Base-by-base conservation (phyloP, 2,329 filamentous ascomycete species). In the Niveomyces coronatus region DNA sequence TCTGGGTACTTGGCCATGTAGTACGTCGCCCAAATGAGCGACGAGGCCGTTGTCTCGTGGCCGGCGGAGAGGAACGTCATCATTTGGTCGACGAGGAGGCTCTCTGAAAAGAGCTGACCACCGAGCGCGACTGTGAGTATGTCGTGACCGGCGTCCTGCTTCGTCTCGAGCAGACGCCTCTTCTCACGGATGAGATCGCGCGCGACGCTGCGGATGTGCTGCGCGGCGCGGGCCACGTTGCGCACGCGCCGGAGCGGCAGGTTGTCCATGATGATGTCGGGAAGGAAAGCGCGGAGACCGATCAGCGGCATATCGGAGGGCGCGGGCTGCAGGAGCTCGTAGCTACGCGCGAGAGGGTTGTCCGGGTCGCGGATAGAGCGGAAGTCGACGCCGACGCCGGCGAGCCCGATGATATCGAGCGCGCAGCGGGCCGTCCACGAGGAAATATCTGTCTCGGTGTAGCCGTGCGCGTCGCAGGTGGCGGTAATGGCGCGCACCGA, bases 11-110 rank as follows among this genome's bases (percentile, higher is more conserved):
- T 49, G 5, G 55, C 48, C 8, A 68, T 46, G 38, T 60, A 49
- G 20, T 66, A 64, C 3, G 58, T 52, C 0, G 57, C 56, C 64
- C 64, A 68, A 1, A 57, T 58, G 33, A 67, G 53, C 0, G 60
- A 49, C 0, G 55, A 53, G 3, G 64, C 62, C 1, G 62, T 67
- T 0, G 64, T 67, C 40, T 68, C 64, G 32, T 67, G 64, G 0
- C 64, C 63, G 8, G 61, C 58, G 1, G 56, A 57, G 10, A 64
- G 48, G 42, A 64, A 62, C 0, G 62, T 65, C 52, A 65, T 59
- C 17, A 64, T 44, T 39, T 65, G 57, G 36, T 61, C 57, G n/a
- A 60, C 51, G 4, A 63, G 51, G 16, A 60, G 53, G 10, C 59
- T 55, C 36, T 64, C 61, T 4, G 54, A 53, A 48, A 64, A 66